Base-by-base conservation (phyloP, 1,284 basidiomycete genomes). In the Hymenochaete sp. region DNA sequence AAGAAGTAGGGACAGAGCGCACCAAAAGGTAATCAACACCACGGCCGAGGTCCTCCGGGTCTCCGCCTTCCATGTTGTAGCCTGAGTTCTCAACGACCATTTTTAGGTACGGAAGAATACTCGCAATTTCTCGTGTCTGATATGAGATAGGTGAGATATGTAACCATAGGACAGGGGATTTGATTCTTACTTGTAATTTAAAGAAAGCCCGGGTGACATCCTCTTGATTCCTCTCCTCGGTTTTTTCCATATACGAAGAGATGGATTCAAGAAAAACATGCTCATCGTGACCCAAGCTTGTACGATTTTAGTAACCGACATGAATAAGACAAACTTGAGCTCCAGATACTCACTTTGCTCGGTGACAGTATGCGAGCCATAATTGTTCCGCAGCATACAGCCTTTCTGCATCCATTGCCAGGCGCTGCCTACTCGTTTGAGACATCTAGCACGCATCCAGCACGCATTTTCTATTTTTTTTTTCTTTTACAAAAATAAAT, bases 331-430 rank as follows among this genome's bases (percentile, higher is more conserved):
- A 5, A 16, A 16, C 16, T 27, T 28, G 21, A 10, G 31, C 7
- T 14, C 38, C 29, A 28, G 36, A 19, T 19, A 63, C 78, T 45
- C 58, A 84, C 80, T 70, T 66, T n/a, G 82, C 65, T 21, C 73
- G 67, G 21, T 82, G 75, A 57, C 93, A 92, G 59, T 93, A 80
- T 54, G 75, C 72, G 22, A 79, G 59, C 95, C 95, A 98, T 14
- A 98, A 67, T 31, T 88, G 82, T 48, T 82, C 75, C 3, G 80
- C 82, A 1, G 89, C 84, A 50, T 83, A 82, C 10, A 97, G 67
- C 55, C 91, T 89, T 65, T 98, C 93, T 1, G 90, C 89, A 59
- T 98, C 85, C n/a, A 73, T 75, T 21, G 80, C 82, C 31, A 98
- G 67, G 28, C 72, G 70, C 53, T 93, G 79, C 26, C 90, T 76